Evolutionary conservation across 345 rosid species (phyloP).

Genomic region (Hibiscus tridactylites): DNA sequence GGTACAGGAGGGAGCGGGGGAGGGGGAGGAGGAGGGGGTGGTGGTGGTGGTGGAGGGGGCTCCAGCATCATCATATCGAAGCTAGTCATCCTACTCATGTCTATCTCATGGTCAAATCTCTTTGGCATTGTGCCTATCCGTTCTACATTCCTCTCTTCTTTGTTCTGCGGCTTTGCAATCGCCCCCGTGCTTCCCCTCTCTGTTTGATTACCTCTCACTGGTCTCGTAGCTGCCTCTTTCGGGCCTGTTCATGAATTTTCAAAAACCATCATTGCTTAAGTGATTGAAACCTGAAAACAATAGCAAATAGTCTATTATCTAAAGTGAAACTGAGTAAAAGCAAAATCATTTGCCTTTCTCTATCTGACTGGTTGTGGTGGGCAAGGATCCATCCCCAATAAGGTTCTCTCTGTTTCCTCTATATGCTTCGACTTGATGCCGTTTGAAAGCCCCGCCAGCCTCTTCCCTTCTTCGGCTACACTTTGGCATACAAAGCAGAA

Average conservation of each 20-base stretch:
- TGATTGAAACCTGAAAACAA: slow-evolving; percentile 2
- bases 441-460: slow-evolving; percentile 38
- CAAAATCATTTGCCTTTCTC: slow-evolving; percentile 51
- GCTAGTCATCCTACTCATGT: slow-evolving; percentile 26
- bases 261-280: neutral
- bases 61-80: slow-evolving; percentile 33
- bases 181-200: slow-evolving; percentile 35
- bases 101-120: slow-evolving; percentile 52
- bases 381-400: slow-evolving; percentile 31
- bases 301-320: neutral
- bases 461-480: slow-evolving; percentile 44
- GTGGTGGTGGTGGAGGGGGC: slow-evolving; percentile 39
- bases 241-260: slow-evolving; percentile 35
- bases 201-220: slow-evolving; percentile 27
- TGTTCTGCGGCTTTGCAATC: slow-evolving; percentile 38
- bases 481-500: slow-evolving; percentile 50
- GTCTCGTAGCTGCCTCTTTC: slow-evolving; percentile 27
- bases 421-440: slow-evolving; percentile 59
- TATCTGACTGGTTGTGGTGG: slow-evolving; percentile 34
- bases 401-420: slow-evolving; percentile 58
- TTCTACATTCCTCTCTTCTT: slow-evolving; percentile 32
- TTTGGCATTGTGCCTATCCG: slow-evolving; percentile 25
- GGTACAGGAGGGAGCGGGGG: slow-evolving; percentile 58
- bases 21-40: slow-evolving; percentile 38
- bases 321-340: neutral